Conservation (phyloP, 192 early-diverging fungal species). For the Coemansia guatemalensis region DNA sequence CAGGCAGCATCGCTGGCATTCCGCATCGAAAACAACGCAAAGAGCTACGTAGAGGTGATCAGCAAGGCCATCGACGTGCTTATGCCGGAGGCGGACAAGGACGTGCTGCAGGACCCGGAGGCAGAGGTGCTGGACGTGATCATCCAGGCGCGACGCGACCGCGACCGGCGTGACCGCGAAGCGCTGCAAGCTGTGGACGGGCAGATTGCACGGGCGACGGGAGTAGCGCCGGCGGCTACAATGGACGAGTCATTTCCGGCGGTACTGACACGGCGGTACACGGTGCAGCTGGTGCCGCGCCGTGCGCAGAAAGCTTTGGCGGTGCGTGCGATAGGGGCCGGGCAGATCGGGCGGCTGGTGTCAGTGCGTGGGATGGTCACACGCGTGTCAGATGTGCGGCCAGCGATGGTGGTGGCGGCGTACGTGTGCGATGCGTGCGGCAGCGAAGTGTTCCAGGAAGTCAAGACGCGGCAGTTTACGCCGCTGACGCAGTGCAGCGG, state of each 20-base stretch:
- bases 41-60: conserved; percentile 80
- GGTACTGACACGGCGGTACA: conserved; percentile 80
- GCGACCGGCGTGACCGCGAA: conserved; percentile 55
- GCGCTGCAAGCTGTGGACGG: conserved; percentile 11
- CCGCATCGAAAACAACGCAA: conserved; percentile 83
- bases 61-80: conserved; percentile 70
- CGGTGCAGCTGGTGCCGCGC: conserved; percentile 79
- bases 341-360: conserved; percentile 79
- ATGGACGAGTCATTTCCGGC: conserved; percentile 69
- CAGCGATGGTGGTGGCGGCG: conserved; percentile 82
- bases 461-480: conserved; percentile 69
- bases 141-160: conserved; percentile 77
- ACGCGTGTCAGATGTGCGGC: conserved; percentile 91
- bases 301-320: conserved; percentile 62
- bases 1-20: conserved; percentile 49
- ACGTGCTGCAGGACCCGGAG: conserved; percentile 50
- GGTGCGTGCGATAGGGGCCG: conserved; percentile 84
- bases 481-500: conserved; percentile 82
- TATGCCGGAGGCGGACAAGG: conserved; percentile 54
- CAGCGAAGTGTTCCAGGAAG: conserved; percentile 93
- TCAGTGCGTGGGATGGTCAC: conserved; percentile 92
- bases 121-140: conserved; percentile 89
- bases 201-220: conserved; percentile 14
- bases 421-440: conserved; percentile 95
- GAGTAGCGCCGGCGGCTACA: conserved; percentile 25